Percentiles rank a stretch among this genome's conserved stretches.
phyloP scores from a whole-genome alignment of 2,329 filamentous ascomycete species.

The Cylindrodendrum hubeiense region DNA sequence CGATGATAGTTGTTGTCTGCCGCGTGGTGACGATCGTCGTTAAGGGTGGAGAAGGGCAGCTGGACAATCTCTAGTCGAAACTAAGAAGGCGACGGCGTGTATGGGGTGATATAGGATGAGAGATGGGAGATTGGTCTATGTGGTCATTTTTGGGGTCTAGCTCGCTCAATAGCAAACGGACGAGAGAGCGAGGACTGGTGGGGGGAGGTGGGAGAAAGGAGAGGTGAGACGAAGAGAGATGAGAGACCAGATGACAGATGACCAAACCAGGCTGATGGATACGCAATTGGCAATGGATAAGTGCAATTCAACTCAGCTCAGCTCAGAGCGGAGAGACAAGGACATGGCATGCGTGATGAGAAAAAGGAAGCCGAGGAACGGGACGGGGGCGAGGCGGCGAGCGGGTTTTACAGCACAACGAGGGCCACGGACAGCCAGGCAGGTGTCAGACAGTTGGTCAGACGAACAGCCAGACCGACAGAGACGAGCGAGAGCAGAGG shows the following conservation, averaged over 20 bases:
- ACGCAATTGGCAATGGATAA: not conserved
- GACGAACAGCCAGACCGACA: not conserved
- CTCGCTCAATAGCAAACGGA: not conserved
- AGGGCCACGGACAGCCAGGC: not conserved
- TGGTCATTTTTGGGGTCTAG: not conserved
- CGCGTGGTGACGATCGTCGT: not conserved
- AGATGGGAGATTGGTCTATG: not conserved
- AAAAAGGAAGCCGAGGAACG: not conserved
- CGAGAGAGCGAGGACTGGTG: not conserved
- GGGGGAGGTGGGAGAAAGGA: too few relatives aligned
- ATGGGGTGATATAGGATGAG: not conserved
- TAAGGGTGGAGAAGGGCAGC: not conserved
- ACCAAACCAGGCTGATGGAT: not conserved
- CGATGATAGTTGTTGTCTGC: not conserved
- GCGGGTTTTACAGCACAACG: not conserved
- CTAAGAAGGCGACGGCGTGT: not conserved
- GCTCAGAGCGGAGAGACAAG: conserved; percentile 14
- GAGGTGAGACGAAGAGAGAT: not conserved
- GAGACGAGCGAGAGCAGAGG: not conserved
- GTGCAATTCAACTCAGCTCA: not conserved
- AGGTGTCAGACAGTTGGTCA: not conserved
- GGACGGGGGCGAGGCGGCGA: not conserved
- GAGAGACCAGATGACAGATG: not conserved
- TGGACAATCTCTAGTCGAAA: not conserved
- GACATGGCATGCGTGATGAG: not conserved